Conservation (phyloP, 345 rosid genomes). For the Aquilaria sinensis region DNA sequence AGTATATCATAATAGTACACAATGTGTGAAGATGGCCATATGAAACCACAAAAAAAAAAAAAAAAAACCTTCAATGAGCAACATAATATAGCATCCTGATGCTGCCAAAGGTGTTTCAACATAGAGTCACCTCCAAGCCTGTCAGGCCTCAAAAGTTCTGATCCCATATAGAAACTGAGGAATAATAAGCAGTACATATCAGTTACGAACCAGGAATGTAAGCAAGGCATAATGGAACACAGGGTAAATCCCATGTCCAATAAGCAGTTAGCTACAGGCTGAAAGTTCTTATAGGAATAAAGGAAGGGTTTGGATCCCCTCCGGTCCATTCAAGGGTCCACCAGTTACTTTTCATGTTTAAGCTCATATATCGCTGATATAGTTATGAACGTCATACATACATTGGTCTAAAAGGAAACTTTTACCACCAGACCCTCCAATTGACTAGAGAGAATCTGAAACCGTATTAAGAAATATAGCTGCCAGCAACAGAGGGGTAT, state of each 20-base stretch:
- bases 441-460: background rate
- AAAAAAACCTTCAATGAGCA: slow-evolving; percentile 73
- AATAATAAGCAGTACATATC: slow-evolving; percentile 8
- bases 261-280: too few species aligned
- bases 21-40: background rate
- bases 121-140: slow-evolving; percentile 46
- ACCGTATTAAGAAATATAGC: background rate
- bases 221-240: too few species aligned
- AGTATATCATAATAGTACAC: background rate
- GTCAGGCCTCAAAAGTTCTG: slow-evolving; percentile 62
- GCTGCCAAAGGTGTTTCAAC: slow-evolving; percentile 83
- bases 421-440: background rate
- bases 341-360: too few species aligned
- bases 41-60: background rate
- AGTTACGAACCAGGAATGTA: slow-evolving; percentile 1
- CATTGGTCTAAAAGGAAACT: too few species aligned
- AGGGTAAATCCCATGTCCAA: too few species aligned
- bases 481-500: background rate
- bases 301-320: too few species aligned
- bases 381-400: too few species aligned
- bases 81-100: slow-evolving; percentile 87
- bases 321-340: too few species aligned
- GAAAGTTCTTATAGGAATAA: too few species aligned
- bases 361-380: too few species aligned
- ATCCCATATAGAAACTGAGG: slow-evolving; percentile 63